phyloP scores from a whole-genome alignment of 495 filamentous ascomycete genomes.

The Rusavskia elegans region DNA sequence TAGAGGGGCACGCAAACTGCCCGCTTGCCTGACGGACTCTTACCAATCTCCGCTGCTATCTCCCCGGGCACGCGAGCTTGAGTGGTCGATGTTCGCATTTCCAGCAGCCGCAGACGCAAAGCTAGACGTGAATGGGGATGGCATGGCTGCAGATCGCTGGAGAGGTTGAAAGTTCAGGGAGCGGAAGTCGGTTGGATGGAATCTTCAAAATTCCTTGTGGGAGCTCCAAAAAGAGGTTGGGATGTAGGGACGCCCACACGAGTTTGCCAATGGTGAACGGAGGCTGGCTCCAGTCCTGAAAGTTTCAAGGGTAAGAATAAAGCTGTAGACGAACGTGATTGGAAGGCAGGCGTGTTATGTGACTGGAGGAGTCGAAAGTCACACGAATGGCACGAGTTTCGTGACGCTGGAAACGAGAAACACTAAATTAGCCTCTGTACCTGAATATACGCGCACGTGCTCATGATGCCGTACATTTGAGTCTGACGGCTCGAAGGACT shows the following conservation, averaged over 20 bases:
- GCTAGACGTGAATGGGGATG: conserved; percentile 64
- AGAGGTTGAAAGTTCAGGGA: neutral
- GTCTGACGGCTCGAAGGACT: too few species aligned
- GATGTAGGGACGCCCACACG: neutral
- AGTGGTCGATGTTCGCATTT: conserved; percentile 43
- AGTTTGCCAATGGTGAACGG: too few species aligned
- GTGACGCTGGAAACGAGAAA: neutral
- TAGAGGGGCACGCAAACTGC: conserved; percentile 3
- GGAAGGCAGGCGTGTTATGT: neutral
- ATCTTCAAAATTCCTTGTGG: neutral
- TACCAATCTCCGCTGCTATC: conserved; percentile 43
- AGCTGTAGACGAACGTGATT: neutral
- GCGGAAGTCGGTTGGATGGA: neutral
- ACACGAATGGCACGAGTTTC: neutral
- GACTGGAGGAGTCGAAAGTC: neutral
- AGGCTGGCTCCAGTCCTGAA: too few species aligned
- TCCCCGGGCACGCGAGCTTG: conserved; percentile 21
- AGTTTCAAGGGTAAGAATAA: neutral
- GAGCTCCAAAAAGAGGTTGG: neutral
- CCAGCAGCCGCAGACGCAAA: conserved; percentile 73
- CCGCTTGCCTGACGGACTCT: conserved; percentile 12
- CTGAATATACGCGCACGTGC: too few species aligned
- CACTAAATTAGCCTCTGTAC: too few species aligned
- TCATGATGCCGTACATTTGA: too few species aligned
- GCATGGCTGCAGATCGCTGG: conserved; percentile 30